A percentile compares a stretch with the other conserved stretches of the same genome.
These are phyloP conservation scores for Diphasiastrum complanatum DNA, from an alignment of 83 land plant species.

Conservation along the genomic window DNA sequence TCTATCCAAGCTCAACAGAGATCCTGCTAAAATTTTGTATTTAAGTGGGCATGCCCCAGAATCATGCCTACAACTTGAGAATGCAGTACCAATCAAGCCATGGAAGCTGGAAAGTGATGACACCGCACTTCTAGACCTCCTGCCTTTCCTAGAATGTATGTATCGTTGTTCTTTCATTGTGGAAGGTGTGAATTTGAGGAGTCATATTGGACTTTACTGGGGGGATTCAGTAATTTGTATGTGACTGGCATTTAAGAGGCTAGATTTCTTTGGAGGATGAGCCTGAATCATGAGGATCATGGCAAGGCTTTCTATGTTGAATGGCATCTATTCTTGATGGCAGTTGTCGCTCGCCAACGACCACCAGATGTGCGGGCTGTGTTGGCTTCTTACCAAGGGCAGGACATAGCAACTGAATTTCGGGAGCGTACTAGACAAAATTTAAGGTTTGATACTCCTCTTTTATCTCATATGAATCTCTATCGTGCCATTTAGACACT, in stretches of 20 bases:
- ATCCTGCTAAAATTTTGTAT: constrained; percentile 67
- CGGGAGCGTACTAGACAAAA: constrained; percentile 71
- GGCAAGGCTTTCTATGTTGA: not conserved
- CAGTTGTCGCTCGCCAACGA: constrained; percentile 73
- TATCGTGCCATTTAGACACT: not conserved
- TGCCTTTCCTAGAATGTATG: constrained; percentile 96
- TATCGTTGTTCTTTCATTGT: not conserved
- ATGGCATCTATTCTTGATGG: not conserved
- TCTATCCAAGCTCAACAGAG: constrained; percentile 85
- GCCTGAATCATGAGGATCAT: not conserved
- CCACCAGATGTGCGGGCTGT: constrained; percentile 82
- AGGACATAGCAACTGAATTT: constrained; percentile 75
- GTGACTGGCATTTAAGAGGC: not conserved
- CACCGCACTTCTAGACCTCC: constrained; percentile 74
- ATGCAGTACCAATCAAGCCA: constrained; percentile 67
- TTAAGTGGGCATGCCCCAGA: constrained; percentile 83
- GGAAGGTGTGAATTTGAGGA: not conserved
- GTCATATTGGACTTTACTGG: not conserved
- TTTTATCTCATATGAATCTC: not conserved
- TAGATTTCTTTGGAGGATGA: too few species aligned
- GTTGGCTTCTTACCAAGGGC: constrained; percentile 65
- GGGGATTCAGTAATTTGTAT: not conserved
- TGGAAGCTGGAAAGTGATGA: constrained; percentile 81
- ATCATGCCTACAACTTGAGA: constrained; percentile 69
- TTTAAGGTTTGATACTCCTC: constrained; percentile 40